Evolutionary conservation across 2,329 filamentous ascomycete species (phyloP), one percentile per base, ranked within the genome.

Genomic region (Cercospora sojina): DNA sequence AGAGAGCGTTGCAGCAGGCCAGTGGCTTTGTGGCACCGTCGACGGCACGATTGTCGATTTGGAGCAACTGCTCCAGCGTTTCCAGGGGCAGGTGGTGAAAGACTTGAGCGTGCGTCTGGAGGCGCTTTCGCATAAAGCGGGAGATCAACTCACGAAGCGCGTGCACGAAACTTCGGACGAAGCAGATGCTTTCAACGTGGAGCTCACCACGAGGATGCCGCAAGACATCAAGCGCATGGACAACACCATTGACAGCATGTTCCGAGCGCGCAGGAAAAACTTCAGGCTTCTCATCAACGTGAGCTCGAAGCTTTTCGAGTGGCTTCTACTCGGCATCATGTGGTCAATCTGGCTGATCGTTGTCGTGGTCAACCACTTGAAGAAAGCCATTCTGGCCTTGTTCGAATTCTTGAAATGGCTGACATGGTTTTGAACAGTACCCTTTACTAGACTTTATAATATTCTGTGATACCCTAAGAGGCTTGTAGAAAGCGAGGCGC

Each of bases 331-430:
- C 43, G 91, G 91, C 3, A 86, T 96, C 72, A 92, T 98, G 88
- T 97, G 95, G 93, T 92, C 90, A 79, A 89, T 96, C 16, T 98
- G 94, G 93, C 87, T 96, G 66, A 83, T 96, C 35, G 93, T 97
- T 25, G 91, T 93, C 77, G 83, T 94, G 25, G 82, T 90, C 60
- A 86, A 91, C 67, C 78, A 91, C 13, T 80, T 91, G 38, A 81
- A 88, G 67, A 88, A 88, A 10, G 72, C 90, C 1, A 85, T 89
- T 53, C 85, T 85, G 55, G 88, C 88, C 2, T 74, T 87, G 0
- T 81, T 87, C 59, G 80, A 82, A 10, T 84, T 86, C 9, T 82
- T 91, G n/a, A 84, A 85, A 75, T 98, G 94, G 94, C 79, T 97
- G 76, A 80, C 97, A 69, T 97, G 91, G 91, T 78, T 95, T 71